Evolutionary conservation across 1,284 basidiomycete genomes (phyloP).

Genomic region (Sporisorium reilianum): DNA sequence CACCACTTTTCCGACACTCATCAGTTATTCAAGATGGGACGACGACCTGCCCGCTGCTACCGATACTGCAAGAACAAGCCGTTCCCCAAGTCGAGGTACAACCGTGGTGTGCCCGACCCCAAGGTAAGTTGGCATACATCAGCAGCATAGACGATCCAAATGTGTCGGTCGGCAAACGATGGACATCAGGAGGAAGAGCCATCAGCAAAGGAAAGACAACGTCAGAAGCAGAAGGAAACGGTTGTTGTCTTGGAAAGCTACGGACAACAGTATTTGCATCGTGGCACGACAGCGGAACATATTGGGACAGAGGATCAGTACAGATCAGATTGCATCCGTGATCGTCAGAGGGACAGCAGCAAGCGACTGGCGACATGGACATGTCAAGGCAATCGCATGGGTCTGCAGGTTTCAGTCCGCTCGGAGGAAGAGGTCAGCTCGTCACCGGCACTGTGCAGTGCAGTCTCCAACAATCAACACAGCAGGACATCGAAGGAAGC

Average conservation of each 20-base stretch:
- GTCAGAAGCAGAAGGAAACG: background rate
- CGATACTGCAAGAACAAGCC: conserved; percentile 70
- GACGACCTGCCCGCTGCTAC: conserved; percentile 67
- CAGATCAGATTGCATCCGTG: no score
- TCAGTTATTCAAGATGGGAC: conserved; percentile 63
- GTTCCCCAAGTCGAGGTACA: conserved; percentile 77
- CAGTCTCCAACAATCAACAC: no score
- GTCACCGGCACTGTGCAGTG: no score
- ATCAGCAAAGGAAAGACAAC: background rate
- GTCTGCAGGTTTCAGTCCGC: no score
- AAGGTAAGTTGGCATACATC: conserved; percentile 50
- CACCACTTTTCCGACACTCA: conserved; percentile 3
- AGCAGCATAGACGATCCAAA: conserved; percentile 14
- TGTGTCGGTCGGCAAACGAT: conserved; percentile 10
- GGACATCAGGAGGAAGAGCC: background rate
- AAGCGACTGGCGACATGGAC: background rate
- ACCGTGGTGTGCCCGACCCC: conserved; percentile 78
- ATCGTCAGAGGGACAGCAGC: no score
- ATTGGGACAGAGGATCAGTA: background rate
- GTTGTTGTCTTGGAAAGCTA: no score
- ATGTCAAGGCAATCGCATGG: no score
- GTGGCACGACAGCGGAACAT: no score
- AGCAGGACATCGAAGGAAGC: no score
- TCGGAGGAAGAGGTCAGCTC: no score
- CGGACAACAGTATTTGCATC: no score